Evolutionary conservation across 257 asterid genomes (phyloP).

Genomic region (Nicotiana knightiana): DNA sequence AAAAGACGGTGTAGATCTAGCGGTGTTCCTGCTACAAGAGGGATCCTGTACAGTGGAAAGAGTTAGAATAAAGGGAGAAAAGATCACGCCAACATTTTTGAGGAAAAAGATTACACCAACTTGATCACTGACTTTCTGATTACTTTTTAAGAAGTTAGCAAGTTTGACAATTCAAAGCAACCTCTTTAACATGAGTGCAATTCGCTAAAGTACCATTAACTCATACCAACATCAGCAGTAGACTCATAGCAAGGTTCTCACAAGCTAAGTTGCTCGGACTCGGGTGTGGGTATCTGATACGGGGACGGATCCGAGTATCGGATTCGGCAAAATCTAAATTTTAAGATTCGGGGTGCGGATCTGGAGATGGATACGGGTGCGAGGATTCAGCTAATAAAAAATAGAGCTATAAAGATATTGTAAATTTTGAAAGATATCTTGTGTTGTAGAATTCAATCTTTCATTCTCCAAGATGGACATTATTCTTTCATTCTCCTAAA

Average conservation of each 20-base stretch:
- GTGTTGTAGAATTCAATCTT: too few species aligned
- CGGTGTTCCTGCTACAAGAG: slow-evolving; percentile 64
- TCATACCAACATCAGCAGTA: neutral
- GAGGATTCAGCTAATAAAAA: too few species aligned
- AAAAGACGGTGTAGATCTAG: slow-evolving; percentile 84
- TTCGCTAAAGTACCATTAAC: neutral
- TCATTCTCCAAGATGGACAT: too few species aligned
- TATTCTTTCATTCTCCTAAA: too few species aligned
- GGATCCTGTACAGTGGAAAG: slow-evolving; percentile 48
- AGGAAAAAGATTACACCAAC: neutral
- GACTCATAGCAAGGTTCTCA: neutral
- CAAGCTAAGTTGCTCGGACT: neutral
- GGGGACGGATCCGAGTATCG: too few species aligned
- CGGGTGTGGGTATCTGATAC: too few species aligned
- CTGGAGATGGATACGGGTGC: too few species aligned
- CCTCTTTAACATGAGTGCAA: neutral
- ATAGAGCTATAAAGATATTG: too few species aligned
- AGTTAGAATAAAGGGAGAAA: slow-evolving; percentile 8
- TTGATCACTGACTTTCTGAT: neutral
- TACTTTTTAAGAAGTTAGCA: neutral
- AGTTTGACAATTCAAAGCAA: neutral
- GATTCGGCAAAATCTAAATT: too few species aligned
- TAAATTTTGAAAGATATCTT: too few species aligned
- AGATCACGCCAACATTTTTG: neutral
- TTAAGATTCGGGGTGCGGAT: too few species aligned